Evolutionary conservation across 257 asterid genomes (phyloP), one percentile per base, ranked within the genome.

Genomic region (Solanum arcanum): DNA sequence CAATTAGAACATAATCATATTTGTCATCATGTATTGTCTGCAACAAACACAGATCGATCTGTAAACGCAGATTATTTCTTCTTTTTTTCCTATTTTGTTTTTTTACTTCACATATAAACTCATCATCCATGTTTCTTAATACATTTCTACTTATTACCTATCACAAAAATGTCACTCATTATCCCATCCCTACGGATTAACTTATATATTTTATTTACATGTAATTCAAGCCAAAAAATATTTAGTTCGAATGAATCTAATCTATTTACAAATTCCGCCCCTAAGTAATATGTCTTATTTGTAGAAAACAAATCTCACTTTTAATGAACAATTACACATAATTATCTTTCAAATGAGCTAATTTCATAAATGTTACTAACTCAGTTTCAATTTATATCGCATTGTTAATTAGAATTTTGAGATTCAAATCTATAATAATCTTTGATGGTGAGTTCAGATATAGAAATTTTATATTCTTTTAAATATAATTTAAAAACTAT

Each of bases 21-120:
- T 23, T 89, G 88, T 92, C 85, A 94, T 95, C 97, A 94, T 96
- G 96, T 89, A 91, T 91, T 93, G 98, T 95, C 98, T 88, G 87
- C 89, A 39, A 90, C 86, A 89, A 88, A 87, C 80, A 82, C 69
- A 89, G 83, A 23, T 59, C 25, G 80, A 21, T 59, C n/a, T 84
- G 70, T 52, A 91, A 93, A 89, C 89, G 68, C 89, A 66, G 21
- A 90, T 91, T 11, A 92, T 90, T 90, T 85, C 92, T 25, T 90
- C 85, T 87, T 84, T 6, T 37, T 37, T 35, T 87, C 85, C 89
- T 86, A 73, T 56, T 56, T 56, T 56, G 0, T 78, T 44, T 49
- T 59, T 89, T 86, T 88, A 90, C 86, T 89, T 87, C 6, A 23
- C 15, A 52, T 44, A 37, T 21, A 80, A 84, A 77, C 77, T 74